Base-by-base conservation (phyloP, 768 basidiomycete species). In the Hericium coralloides region DNA sequence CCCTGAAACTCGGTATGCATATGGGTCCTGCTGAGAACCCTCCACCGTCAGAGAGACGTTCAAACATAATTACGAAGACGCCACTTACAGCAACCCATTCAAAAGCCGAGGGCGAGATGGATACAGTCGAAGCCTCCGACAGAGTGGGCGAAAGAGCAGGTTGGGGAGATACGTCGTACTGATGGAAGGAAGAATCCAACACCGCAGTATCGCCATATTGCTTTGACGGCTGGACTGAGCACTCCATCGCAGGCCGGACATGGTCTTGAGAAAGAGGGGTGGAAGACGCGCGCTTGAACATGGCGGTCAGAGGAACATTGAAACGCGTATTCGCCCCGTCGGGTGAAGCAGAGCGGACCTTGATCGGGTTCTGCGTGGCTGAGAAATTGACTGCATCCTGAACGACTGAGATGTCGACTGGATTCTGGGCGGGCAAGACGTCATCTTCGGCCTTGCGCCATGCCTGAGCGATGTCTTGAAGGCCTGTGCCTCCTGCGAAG, bases 211-310 rank as follows among this genome's bases (percentile, higher is more conserved):
- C 15, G n/a, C 26, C 12, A 12, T 49, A 31, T 4, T 57, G n/a
- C 20, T 45, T 9, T 26, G 31, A 31, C 26, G n/a, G 10, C 7
- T 37, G 39, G 52, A 43, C 12, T n/a, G 41, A 31, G 36, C 12
- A n/a, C 25, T 48, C 3, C 37, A n/a, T 2, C 4, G 12, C 43
- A 18, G 26, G 39, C 25, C 17, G 26, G 15, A 39, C n/a, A 3
- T 25, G 20, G 45, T 18, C 36, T 9, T 58, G 60, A 26, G 25
- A 22, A 18, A 23, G n/a, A 0, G 15, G 57, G 12, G 41, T 79
- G 38, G 85, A 85, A 3, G 79, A 71, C 12, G 82, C 81, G 53
- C 85, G 83, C 67, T 76, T 84, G 73, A 79, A 82, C 81, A 84
- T 80, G 52, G 82, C 75, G 4, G 83, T 82, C 26, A 85, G 76